Evolutionary conservation across 1,139 yeast genomes (phyloP).

Genomic region (Candida gigantensis): DNA sequence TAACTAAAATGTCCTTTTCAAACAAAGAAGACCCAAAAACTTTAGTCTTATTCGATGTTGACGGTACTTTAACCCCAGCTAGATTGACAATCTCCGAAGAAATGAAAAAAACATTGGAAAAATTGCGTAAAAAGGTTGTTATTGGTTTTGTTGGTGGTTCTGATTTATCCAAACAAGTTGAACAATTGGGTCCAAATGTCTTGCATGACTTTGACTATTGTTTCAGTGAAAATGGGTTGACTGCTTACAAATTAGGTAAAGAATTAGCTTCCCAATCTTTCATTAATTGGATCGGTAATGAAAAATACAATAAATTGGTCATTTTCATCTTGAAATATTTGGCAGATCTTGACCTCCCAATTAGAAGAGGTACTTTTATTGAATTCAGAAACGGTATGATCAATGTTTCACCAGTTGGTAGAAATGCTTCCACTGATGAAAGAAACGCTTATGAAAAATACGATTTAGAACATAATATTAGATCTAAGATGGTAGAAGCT

Average conservation of each 20-base stretch:
- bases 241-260: conserved; percentile 91
- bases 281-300: conserved; percentile 94
- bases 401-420: conserved; percentile 96
- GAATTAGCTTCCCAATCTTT: conserved; percentile 90
- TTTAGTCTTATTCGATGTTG: conserved; percentile 91
- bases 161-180: conserved; percentile 90
- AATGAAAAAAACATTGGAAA: conserved; percentile 67
- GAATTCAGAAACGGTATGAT: conserved; percentile 99
- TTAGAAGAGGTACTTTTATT: conserved; percentile 94
- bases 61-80: conserved; percentile 98
- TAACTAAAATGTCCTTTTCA: conserved; percentile 58
- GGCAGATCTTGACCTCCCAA: conserved; percentile 83
- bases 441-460: conserved; percentile 87
- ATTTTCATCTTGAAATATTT: conserved; percentile 84
- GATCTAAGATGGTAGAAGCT: conserved; percentile 82
- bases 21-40: conserved; percentile 57
- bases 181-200: conserved; percentile 85
- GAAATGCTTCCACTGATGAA: conserved; percentile 94
- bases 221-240: conserved; percentile 95
- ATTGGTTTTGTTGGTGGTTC: conserved; percentile 99
- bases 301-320: conserved; percentile 84
- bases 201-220: conserved; percentile 88
- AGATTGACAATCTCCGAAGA: conserved; percentile 81
- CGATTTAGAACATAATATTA: conserved; percentile 77
- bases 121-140: conserved; percentile 85